Base-by-base conservation (phyloP, 805 yeast genomes). In the Dipodascus geniculatus region DNA sequence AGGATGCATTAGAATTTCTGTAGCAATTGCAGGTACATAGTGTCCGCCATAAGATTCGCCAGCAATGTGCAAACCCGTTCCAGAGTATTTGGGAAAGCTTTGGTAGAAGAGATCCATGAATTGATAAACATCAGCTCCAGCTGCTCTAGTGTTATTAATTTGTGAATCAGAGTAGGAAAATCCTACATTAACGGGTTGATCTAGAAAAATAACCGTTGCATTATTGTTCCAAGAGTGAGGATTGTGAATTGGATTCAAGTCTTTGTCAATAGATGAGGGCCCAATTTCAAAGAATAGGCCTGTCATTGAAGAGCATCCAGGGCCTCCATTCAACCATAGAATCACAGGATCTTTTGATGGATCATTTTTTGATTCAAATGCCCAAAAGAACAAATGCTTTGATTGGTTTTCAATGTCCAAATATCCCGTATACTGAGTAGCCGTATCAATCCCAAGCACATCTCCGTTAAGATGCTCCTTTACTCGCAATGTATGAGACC, bases 1-100 rank as follows among this genome's bases (percentile, higher is more conserved):
- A 44, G 69, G 70, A 63, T 85, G 87, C 42, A 78, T 72, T 61
- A 87, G 71, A 61, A 89, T 87, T 68, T 87, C 95, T 55, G 79
- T 67, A 4, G 95, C 95, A 69, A 89, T 86, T n/a, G 77, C 84
- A 17, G 97, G 96, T 56, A 88, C 84, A 70, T 88, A 88, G 67
- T 86, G 95, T 51, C 96, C 96, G 24, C 89, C 95, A 65, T 87
- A 87, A 8, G 91, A 83, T 69, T 87, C 96, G 62, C 96, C 95
- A 50, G 95, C 84, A 66, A 87, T 85, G 68, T 87, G 95, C 79
- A 87, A 87, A 51, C 77, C 79, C 56, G 78, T 72, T 22, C 70
- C 65, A 22, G 64, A 62, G 66, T 79, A 85, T 57, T 78, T 72
- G 24, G 78, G 76, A 74, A 86, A 86, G 64, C 85, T 82, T 63